Evolutionary conservation across 2,329 filamentous ascomycete species (phyloP), one percentile per base, ranked within the genome.

Genomic region (Pseudocercospora fuligena): DNA sequence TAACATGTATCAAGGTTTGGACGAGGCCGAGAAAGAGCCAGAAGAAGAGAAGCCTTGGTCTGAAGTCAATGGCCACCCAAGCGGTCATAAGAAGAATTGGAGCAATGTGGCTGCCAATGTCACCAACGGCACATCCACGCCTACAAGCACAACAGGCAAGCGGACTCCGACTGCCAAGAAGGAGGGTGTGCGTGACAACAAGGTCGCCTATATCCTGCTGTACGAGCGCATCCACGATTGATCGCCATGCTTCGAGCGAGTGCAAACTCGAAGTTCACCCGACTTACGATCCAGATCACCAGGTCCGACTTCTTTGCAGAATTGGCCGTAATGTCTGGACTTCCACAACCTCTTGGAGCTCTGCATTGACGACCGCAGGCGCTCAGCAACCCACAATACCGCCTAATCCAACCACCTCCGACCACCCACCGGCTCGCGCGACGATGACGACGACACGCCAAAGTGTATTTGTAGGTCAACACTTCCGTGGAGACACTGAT

Each of bases 161-260:
- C 75, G 81, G 82, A 80, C 80, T 84, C 81, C 85, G 87, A 87
- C 82, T 71, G 81, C 81, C 66, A 73, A 70, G 63, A 73, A 69
- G 59, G 73, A 76, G 43, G 85, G 85, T 19, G 80, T 92, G 76
- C 93, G 92, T 80, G 94, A 98, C 79, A 97, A 94, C 85, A 97
- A 97, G 85, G 94, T 97, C 66, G 95, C 95, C 3, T 99, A 99
- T 81, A 88, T 99, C 72, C 82, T 99, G 76, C 97, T 99, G 82
- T 99, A 99, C 80, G 91, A 97, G 82, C 47, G 61, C 31, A 66
- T 66, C 31, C 61, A 61, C 40, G 65, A 66, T 61, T 66, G 65
- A 66, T 16, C 9, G 43, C 3, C 3, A 2, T 16, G 33, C 7
- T 6, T 23, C 31, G 6, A 11, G 6, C 25, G 6, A 16, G n/a